phyloP scores from a whole-genome alignment of 441 rosid genomes.

The Melastoma candidum region DNA sequence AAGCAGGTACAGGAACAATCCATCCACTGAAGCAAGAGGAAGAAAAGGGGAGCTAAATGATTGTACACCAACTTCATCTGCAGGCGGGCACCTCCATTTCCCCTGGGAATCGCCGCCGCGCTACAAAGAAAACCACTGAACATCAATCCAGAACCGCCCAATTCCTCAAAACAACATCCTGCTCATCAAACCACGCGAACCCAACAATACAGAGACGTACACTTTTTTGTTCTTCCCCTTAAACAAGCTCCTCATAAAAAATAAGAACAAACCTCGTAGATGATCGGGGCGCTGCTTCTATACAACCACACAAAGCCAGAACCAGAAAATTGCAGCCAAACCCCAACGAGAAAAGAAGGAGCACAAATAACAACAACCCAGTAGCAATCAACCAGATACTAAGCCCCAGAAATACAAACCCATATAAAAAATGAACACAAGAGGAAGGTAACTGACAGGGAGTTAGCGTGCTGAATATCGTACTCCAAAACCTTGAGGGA shows the following conservation, averaged over 20 bases:
- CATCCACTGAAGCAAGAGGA: conserved; percentile 74
- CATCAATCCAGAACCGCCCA: not conserved
- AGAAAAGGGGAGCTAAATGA: conserved; percentile 70
- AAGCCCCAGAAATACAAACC: conserved; percentile 7
- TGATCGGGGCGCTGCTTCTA: conserved; percentile 2
- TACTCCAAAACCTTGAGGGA: conserved; percentile 73
- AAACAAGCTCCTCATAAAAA: no score
- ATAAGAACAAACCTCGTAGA: not conserved
- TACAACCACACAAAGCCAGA: no score
- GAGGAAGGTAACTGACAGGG: conserved; percentile 49
- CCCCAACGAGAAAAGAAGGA: not conserved
- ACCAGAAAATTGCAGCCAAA: conserved; percentile 2
- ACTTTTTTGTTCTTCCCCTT: no score
- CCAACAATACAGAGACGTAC: no score
- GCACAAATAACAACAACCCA: conserved; percentile 1
- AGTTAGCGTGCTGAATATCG: conserved; percentile 83
- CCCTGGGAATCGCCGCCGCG: conserved; percentile 82
- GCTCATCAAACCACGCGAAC: no score
- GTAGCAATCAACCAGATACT: not conserved
- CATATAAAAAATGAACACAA: conserved; percentile 3
- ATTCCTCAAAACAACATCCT: not conserved
- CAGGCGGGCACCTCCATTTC: conserved; percentile 54
- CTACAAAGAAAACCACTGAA: conserved; percentile 22
- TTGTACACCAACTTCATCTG: conserved; percentile 84
- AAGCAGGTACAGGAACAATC: conserved; percentile 66